Percentiles rank a stretch among this genome's conserved stretches.
phyloP scores from a whole-genome alignment of 495 filamentous ascomycete species.

The Entonaema liquescens region DNA sequence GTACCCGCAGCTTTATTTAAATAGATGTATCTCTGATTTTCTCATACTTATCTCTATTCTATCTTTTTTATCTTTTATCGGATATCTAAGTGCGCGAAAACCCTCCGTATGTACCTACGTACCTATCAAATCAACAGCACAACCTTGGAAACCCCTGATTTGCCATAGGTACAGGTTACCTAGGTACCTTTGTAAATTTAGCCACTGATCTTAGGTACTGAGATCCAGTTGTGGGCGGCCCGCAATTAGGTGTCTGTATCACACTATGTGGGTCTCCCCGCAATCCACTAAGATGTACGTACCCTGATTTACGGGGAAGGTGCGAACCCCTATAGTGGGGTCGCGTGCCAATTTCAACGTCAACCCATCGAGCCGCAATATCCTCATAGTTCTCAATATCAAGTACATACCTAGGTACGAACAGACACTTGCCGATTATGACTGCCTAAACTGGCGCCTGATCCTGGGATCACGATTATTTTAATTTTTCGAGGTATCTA shows the following conservation, averaged over 20 bases:
- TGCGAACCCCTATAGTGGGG: neutral
- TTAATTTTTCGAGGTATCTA: neutral
- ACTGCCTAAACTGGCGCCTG: neutral
- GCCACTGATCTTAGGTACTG: neutral
- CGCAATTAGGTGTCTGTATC: neutral
- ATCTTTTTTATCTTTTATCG: neutral
- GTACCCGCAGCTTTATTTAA: neutral
- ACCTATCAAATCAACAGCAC: neutral
- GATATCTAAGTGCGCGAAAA: too few species aligned
- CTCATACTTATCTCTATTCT: neutral
- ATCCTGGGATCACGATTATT: neutral
- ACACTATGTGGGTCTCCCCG: neutral
- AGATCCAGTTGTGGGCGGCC: neutral
- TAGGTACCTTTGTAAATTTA: neutral
- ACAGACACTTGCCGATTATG: too few species aligned
- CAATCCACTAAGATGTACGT: neutral
- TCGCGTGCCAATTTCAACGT: conserved; percentile 23
- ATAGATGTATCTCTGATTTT: neutral
- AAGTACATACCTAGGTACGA: neutral
- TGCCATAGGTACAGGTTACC: too few species aligned
- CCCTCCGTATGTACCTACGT: neutral
- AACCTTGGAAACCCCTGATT: neutral
- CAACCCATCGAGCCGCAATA: conserved; percentile 23
- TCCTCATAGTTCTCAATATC: neutral
- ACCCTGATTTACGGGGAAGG: neutral